Evolutionary conservation across 192 early-diverging fungal species (phyloP), one percentile per base, ranked within the genome.

Genomic region (Linnemannia hyalina): DNA sequence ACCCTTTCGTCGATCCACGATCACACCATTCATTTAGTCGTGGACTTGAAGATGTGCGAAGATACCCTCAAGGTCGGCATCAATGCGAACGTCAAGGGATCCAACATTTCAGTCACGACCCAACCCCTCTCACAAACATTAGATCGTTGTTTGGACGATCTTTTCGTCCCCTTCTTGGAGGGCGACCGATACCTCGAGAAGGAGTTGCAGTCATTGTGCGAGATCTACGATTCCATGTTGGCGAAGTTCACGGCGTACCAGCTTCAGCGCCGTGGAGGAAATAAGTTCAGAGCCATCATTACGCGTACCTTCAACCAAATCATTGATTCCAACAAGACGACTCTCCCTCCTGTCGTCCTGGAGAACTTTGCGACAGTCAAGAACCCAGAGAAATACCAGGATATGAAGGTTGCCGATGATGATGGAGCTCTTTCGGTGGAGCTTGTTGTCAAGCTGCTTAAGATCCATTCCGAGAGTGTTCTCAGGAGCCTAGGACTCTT

Each of bases 151-250:
- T 94, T 97, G 88, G 96, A 97, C 73, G 98, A 99, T 80, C 91
- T 99, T 71, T 99, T 97, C 89, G 96, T 98, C 40, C 96, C 98
- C 47, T 98, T 97, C 85, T 95, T 95, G 23, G 96, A 97, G 60
- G 96, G 95, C 22, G 93, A 95, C 76, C 95, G 96, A 78, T 99
- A 98, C 82, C 90, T 98, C 68, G 91, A 93, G 10, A 93, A 92
- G 36, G 98, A 99, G 88, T 88, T 92, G 44, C 80, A 90, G 16
- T 95, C 94, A 49, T 80, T 99, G 16, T 82, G 81, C 47, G 94
- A 97, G 41, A 87, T 93, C 13, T 95, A 88, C 49, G 87, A 87
- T 40, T 85, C 86, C 4, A 84, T 85, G 73, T 42, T 90, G 52
- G 81, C 83, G 7, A 83, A 90, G 49, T 90, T 90, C 52, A 90